These are phyloP conservation scores for Rubroboletus pulcherrimus DNA, from an alignment of 768 basidiomycete species.

Conservation along the genomic window DNA sequence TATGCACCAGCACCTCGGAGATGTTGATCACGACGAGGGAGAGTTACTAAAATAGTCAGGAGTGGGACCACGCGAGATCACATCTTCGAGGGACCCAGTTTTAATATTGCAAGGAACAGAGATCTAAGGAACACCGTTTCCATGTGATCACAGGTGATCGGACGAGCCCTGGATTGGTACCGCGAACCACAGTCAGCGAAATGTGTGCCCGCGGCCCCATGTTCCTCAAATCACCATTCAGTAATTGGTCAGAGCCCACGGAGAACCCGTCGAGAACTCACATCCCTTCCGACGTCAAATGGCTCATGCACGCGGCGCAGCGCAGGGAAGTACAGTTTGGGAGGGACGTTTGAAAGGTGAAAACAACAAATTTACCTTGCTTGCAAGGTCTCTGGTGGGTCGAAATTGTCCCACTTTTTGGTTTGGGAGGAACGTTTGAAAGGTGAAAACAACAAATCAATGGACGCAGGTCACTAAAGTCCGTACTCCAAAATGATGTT, in stretches of 20 bases:
- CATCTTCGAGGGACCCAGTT: neutral
- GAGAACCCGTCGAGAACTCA: neutral
- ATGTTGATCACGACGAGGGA: neutral
- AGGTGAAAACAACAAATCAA: too few relatives aligned
- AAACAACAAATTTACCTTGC: too few relatives aligned
- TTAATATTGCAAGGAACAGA: too few relatives aligned
- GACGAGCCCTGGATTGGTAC: neutral
- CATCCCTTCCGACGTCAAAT: neutral
- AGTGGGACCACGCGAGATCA: neutral
- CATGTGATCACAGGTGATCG: neutral
- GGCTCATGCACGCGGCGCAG: neutral
- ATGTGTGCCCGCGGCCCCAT: neutral
- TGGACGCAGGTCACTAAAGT: neutral
- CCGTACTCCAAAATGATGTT: neutral
- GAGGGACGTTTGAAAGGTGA: neutral
- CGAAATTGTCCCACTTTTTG: too few relatives aligned
- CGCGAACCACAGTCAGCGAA: neutral
- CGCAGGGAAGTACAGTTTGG: neutral
- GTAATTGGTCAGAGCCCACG: conserved; percentile 9
- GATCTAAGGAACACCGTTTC: too few relatives aligned
- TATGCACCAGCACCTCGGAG: neutral
- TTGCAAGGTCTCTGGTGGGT: too few relatives aligned
- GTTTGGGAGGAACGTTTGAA: too few relatives aligned
- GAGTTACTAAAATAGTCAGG: neutral
- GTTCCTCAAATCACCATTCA: conserved; percentile 10